Evolutionary conservation across 1,139 yeast genomes (phyloP), one percentile per base, ranked within the genome.

Genomic region (Saccharomyces hybrid): DNA sequence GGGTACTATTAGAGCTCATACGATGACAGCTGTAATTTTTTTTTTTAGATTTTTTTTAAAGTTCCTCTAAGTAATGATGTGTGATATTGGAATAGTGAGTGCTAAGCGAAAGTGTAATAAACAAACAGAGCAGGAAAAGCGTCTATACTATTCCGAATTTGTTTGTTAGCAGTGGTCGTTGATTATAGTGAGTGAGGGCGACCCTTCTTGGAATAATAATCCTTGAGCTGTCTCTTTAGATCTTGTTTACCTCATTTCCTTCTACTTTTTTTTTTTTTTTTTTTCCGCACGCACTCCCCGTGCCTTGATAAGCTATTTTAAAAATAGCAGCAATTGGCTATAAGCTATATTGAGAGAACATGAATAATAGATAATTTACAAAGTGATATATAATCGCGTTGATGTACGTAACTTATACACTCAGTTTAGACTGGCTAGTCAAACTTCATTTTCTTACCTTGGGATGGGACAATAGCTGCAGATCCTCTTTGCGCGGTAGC

Each of bases 401-500:
- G 23, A 38, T 16, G 25, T 38, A 38, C 13, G 44, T 38, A 16
- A 11, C 25, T 16, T 38, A 46, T 46, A 46, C 48, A 46, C 32
- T 25, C 7, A 6, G n/a, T 16, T 38, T 16, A 11, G 9, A 14
- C 4, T 8, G 16, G 9, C 26, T 62, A 72, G 51, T 76, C 77
- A 66, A 91, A 91, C 5, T 83, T 86, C 52, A 79, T 78, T 71
- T 90, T 93, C 73, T 88, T 91, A 70, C 98, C 99, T n/a, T 84
- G 77, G 0, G 97, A 86, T 51, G 88, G 83, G 34, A 89, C 96
- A 66, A 93, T 88, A 4, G 96, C 93, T 25, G 89, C 89, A 67
- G 89, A 86, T 3, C 85, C 96, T 73, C 99, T 82, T 72, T 83
- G 96, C 1, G 98, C 97, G 16, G 78, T 76, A 3, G 97, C 95